phyloP scores from a whole-genome alignment of 2,329 filamentous ascomycete species.

The Aspergillus amoenus region DNA sequence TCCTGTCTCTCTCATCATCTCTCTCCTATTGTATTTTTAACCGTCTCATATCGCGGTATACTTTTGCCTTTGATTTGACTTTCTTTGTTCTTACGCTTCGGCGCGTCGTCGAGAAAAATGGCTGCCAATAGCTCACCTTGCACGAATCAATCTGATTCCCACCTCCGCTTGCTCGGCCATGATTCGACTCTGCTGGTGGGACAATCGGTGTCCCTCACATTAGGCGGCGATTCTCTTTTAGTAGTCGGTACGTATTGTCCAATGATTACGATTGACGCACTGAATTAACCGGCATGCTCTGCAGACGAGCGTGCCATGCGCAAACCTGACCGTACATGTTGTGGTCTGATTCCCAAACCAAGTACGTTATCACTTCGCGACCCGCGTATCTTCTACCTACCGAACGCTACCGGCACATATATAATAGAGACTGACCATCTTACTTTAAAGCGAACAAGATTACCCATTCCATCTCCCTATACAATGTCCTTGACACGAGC shows the following conservation, averaged over 20 bases:
- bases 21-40: not conserved
- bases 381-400: not conserved
- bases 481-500: slow-evolving; percentile 82
- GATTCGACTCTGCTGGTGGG: slow-evolving; percentile 55
- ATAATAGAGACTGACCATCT: slow-evolving; percentile 8
- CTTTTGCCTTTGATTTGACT: not conserved
- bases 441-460: slow-evolving; percentile 43
- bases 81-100: not conserved
- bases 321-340: slow-evolving; percentile 53
- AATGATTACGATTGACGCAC: not conserved
- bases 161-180: slow-evolving; percentile 32
- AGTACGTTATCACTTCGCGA: slow-evolving; percentile 37
- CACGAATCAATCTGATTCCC: slow-evolving; percentile 29
- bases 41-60: not conserved
- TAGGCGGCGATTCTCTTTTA: slow-evolving; percentile 61
- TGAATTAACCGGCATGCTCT: slow-evolving; percentile 2
- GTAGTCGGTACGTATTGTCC: slow-evolving; percentile 51
- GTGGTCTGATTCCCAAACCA: slow-evolving; percentile 52
- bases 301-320: slow-evolving; percentile 56
- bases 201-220: slow-evolving; percentile 59
- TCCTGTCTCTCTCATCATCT: not conserved
- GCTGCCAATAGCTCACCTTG: slow-evolving; percentile 19
- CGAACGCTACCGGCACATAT: not conserved
- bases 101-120: slow-evolving; percentile 16
- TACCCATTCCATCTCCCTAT: slow-evolving; percentile 67